Conservation (phyloP, 345 rosid species). For the Bruguiera parviflora region DNA sequence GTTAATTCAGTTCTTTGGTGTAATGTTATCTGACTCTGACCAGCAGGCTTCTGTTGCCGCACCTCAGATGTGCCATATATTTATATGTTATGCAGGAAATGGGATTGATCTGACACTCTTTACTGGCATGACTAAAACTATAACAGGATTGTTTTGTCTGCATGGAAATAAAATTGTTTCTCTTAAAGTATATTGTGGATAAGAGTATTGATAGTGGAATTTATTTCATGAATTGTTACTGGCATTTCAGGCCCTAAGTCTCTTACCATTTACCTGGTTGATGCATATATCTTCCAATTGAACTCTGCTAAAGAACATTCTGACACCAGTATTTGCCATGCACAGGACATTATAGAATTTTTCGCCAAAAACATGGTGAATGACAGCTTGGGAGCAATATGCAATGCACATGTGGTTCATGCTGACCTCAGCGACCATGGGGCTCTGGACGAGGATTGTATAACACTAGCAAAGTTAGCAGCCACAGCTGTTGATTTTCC, state of each 20-base stretch:
- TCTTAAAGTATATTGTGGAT: neutral
- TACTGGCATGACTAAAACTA: neutral
- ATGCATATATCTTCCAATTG: conserved; percentile 1
- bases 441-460: conserved; percentile 68
- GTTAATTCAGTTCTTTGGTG: neutral
- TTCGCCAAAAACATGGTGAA: conserved; percentile 64
- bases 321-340: neutral
- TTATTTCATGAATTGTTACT: neutral
- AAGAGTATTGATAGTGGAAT: neutral
- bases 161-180: neutral
- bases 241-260: neutral
- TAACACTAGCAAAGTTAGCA: conserved; percentile 67
- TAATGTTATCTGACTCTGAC: neutral
- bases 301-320: neutral
- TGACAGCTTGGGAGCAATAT: conserved; percentile 69
- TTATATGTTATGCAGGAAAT: neutral
- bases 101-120: no score
- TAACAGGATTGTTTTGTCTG: neutral
- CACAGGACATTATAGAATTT: conserved; percentile 76
- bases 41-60: neutral
- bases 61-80: neutral
- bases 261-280: neutral
- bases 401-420: conserved; percentile 86
- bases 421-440: conserved; percentile 70
- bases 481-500: conserved; percentile 94